A percentile compares a stretch with the other conserved stretches of the same genome.
Conservation (phyloP, 164 flowering plant genomes). For the Berberis thunbergii region DNA sequence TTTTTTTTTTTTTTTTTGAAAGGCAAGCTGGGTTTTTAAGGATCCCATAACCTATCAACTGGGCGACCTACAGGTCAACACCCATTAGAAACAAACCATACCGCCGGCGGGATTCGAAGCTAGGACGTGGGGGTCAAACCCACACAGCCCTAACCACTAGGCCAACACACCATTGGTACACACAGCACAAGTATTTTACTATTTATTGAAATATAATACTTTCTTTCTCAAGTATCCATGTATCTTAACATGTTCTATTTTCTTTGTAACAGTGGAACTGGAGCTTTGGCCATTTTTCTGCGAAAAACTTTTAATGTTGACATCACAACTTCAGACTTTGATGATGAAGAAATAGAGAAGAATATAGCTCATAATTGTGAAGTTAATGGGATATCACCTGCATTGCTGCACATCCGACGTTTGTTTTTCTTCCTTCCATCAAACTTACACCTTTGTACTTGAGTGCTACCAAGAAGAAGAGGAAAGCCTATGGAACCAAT, state of each 20-base stretch:
- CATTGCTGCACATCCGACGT: slow-evolving; percentile 84
- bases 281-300: slow-evolving; percentile 90
- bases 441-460: neutral
- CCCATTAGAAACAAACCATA: too few relatives aligned
- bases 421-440: slow-evolving; percentile 19
- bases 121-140: too few relatives aligned
- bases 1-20: too few relatives aligned
- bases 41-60: too few relatives aligned
- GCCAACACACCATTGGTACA: too few relatives aligned
- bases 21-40: too few relatives aligned
- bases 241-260: neutral
- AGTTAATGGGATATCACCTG: slow-evolving; percentile 57
- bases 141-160: too few relatives aligned
- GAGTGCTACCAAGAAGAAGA: neutral
- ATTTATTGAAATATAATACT: too few relatives aligned
- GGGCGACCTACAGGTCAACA: too few relatives aligned
- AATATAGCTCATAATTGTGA: slow-evolving; percentile 79
- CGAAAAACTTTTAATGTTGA: slow-evolving; percentile 50
- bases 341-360: slow-evolving; percentile 80
- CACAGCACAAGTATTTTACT: too few relatives aligned
- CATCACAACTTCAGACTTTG: slow-evolving; percentile 87
- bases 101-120: too few relatives aligned
- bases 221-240: too few relatives aligned
- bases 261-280: slow-evolving; percentile 69
- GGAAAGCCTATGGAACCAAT: neutral